A percentile compares a stretch with the other conserved stretches of the same genome.
Conservation (phyloP, 2,329 filamentous ascomycete species). For the Neonectria ditissima region DNA sequence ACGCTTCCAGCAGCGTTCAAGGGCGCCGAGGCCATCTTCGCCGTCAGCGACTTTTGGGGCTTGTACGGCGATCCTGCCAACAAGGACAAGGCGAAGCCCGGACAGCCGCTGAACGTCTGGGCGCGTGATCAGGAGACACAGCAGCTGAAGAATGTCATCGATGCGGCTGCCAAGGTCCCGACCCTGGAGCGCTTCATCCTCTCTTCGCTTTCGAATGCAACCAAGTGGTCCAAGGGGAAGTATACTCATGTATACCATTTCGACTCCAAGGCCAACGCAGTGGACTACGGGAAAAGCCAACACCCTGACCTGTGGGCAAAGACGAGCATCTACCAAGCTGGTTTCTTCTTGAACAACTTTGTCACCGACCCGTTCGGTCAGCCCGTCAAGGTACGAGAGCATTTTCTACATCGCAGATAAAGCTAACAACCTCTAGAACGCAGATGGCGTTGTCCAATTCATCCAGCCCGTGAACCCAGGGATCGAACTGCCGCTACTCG, state of each 20-base stretch:
- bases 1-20: constrained; percentile 37
- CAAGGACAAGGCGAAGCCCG: constrained; percentile 26
- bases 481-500: constrained; percentile 40
- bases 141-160: constrained; percentile 52
- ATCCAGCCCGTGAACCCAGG: constrained; percentile 24
- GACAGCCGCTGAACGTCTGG: constrained; percentile 33
- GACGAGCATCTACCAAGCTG: constrained; percentile 37
- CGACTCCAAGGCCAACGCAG: constrained; percentile 53
- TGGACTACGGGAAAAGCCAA: constrained; percentile 40
- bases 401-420: neutral
- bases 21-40: constrained; percentile 44
- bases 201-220: constrained; percentile 51
- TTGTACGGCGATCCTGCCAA: constrained; percentile 26
- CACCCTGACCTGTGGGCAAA: constrained; percentile 39
- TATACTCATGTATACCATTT: constrained; percentile 57
- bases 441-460: constrained; percentile 38
- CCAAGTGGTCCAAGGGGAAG: constrained; percentile 54
- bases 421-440: constrained; percentile 19
- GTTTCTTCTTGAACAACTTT: constrained; percentile 35
- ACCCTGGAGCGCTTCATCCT: constrained; percentile 54
- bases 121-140: constrained; percentile 48
- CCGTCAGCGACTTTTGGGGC: constrained; percentile 46
- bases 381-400: constrained; percentile 24
- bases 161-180: constrained; percentile 48
- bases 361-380: neutral